phyloP scores from a whole-genome alignment of 2,329 filamentous ascomycete species.

The Monosporascus sp. region DNA sequence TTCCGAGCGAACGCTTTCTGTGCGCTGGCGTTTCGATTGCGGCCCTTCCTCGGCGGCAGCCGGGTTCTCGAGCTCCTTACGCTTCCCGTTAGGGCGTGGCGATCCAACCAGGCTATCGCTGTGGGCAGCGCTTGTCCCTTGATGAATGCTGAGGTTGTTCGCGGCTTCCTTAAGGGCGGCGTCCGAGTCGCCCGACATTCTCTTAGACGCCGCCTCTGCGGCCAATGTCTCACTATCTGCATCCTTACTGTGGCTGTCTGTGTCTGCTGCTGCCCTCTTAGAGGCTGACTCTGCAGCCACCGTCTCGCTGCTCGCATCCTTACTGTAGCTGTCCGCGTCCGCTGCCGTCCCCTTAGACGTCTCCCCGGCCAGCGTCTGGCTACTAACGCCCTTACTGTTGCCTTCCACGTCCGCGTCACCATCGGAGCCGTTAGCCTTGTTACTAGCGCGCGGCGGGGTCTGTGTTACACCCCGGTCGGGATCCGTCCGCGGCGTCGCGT shows the following conservation, averaged over 20 bases:
- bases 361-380: constrained; percentile 23
- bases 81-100: constrained; percentile 29
- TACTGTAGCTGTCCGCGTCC: constrained; percentile 24
- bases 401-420: constrained; percentile 21
- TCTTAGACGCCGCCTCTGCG: constrained; percentile 31
- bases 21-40: constrained; percentile 37
- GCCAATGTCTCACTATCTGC: constrained; percentile 20
- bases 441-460: constrained; percentile 32
- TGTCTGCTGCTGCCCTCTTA: constrained; percentile 19
- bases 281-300: constrained; percentile 29
- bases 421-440: constrained; percentile 33
- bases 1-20: not conserved
- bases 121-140: constrained; percentile 21
- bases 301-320: constrained; percentile 23
- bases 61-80: constrained; percentile 33
- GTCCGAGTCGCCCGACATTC: constrained; percentile 26
- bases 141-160: constrained; percentile 22
- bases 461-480: constrained; percentile 34
- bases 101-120: constrained; percentile 26
- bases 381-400: constrained; percentile 15
- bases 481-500: constrained; percentile 43
- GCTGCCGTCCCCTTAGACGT: constrained; percentile 29
- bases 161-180: constrained; percentile 25
- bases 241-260: constrained; percentile 5
- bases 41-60: constrained; percentile 27